phyloP scores from a whole-genome alignment of 176 grass and related monocot species.

The Oryza longistaminata region DNA sequence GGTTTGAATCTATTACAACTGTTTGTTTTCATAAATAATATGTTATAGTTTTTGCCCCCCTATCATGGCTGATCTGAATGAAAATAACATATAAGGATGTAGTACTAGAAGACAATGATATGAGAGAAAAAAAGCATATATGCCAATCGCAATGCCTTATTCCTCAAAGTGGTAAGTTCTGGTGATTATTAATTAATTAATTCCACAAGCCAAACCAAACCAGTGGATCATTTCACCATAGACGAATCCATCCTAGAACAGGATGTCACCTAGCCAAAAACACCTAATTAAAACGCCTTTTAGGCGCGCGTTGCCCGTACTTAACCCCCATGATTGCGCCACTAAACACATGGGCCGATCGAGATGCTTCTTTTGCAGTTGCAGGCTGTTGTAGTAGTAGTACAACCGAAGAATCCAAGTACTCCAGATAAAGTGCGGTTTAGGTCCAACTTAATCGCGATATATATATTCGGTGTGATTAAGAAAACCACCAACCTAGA shows the following conservation, averaged over 20 bases:
- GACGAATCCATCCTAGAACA: neutral
- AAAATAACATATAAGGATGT: neutral
- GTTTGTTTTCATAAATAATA: neutral
- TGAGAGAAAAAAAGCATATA: neutral
- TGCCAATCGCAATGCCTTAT: neutral
- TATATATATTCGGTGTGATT: neutral
- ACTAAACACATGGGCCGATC: conserved; percentile 1
- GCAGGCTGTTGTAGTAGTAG: neutral
- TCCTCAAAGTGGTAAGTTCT: neutral
- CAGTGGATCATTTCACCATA: neutral
- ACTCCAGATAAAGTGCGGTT: neutral
- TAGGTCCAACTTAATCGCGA: neutral
- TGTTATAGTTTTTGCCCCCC: neutral
- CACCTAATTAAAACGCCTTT: neutral
- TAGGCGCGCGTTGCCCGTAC: neutral
- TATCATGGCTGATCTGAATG: neutral
- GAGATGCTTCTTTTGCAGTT: neutral
- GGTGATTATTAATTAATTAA: neutral
- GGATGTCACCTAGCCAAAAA: neutral
- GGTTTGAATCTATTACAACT: neutral
- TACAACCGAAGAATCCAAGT: neutral
- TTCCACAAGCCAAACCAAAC: neutral
- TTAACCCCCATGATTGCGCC: neutral
- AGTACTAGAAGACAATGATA: neutral
- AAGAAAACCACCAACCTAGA: neutral